Evolutionary conservation across 345 rosid species (phyloP), one percentile per base, ranked within the genome.

Genomic region (Carallia brachiata): DNA sequence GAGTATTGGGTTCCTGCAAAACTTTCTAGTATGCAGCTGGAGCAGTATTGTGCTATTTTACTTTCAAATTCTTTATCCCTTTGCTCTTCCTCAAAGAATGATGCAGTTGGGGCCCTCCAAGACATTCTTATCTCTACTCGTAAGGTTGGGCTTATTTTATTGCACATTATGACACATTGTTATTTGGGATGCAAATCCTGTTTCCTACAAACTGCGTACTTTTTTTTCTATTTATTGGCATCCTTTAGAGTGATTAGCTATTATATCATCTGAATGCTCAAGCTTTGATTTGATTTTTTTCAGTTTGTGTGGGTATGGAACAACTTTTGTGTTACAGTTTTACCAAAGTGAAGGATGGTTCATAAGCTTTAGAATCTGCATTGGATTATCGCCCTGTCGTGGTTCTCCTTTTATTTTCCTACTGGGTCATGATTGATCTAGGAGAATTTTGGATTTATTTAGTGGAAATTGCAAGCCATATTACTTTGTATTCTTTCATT

Each of bases 1-100:
- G 85, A 95, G 84, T 92, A 85, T 67, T 92, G 98, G 99, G 89
- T 95, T 73, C 99, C 99, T 55, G 90, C 84, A 48, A 84, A 81
- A 75, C 73, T 95, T 78, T 92, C 98, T 50, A 68, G 81, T 73
- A 79, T 90, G 77, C 99, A 95, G 81, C 88, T 92, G 57, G 97
- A 95, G 84, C 92, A 87, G 79, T 95, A 95, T 77, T 95, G 99
- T 84, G 80, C 80, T 75, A 80, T 83, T 70, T 81, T 92, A 73
- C 76, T 89, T 69, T 78, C 86, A 59, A 85, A 89, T 23, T 78
- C 84, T 36, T 71, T 80, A 52, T 61, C 77, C 23, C 97, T 95
- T 69, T 73, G 88, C 72, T 88, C 90, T 68, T 67, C 79, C 72
- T 82, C 76, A 2, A 95, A 70, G 82, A 79, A 56, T 19, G 92